These are phyloP conservation scores for Trichophaea hybrida DNA, from an alignment of 2,329 filamentous ascomycete genomes.

Conservation along the genomic window DNA sequence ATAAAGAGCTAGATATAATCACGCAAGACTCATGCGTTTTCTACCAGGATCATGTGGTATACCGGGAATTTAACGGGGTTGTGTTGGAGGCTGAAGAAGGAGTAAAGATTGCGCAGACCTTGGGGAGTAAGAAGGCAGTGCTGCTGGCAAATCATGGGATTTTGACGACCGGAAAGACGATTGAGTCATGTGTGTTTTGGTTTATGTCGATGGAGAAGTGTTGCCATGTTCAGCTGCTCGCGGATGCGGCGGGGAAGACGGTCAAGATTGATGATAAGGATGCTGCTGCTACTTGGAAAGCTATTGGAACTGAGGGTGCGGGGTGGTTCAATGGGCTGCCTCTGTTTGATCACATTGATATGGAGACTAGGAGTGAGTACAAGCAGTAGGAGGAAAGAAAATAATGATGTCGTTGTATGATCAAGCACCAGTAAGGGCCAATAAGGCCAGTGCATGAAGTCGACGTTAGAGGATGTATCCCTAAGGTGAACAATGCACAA, in stretches of 20 bases:
- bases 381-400: slow-evolving; percentile 7
- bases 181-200: slow-evolving; percentile 43
- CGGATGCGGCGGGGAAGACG: slow-evolving; percentile 46
- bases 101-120: slow-evolving; percentile 35
- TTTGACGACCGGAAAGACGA: slow-evolving; percentile 37
- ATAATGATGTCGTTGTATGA: background rate
- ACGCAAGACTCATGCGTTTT: slow-evolving; percentile 45
- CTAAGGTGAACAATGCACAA: too few species aligned
- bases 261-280: slow-evolving; percentile 55
- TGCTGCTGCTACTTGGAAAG: slow-evolving; percentile 51
- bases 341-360: slow-evolving; percentile 52
- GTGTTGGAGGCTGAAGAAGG: slow-evolving; percentile 42
- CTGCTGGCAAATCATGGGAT: slow-evolving; percentile 44
- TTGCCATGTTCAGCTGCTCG: slow-evolving; percentile 32
- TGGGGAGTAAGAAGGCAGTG: slow-evolving; percentile 39
- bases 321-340: slow-evolving; percentile 61
- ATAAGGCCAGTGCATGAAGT: too few species aligned
- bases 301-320: slow-evolving; percentile 45
- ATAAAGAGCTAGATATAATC: slow-evolving; percentile 44
- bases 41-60: slow-evolving; percentile 34
- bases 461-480: too few species aligned
- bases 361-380: slow-evolving; percentile 16
- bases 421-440: too few species aligned
- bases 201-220: slow-evolving; percentile 37
- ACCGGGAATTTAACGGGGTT: slow-evolving; percentile 39